These are phyloP conservation scores for Tarenaya hassleriana DNA, from an alignment of 345 rosid genomes.

Conservation along the genomic window DNA sequence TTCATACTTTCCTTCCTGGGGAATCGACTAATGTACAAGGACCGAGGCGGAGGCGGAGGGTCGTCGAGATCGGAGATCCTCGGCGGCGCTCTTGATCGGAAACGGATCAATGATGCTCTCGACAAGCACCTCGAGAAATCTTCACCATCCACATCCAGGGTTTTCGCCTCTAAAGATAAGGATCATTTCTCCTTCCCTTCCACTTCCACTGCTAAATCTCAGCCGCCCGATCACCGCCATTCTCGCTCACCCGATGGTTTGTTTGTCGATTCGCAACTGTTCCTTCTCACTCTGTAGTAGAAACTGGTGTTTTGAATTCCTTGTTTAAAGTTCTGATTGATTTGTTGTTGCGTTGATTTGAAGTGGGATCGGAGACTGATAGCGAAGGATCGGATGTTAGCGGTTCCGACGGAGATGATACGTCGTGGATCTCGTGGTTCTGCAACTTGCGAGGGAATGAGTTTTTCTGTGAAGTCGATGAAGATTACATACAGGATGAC, in stretches of 20 bases:
- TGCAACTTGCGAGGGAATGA: conserved; percentile 95
- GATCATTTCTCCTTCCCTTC: conserved; percentile 57
- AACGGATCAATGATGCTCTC: conserved; percentile 82
- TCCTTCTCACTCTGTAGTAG: not conserved
- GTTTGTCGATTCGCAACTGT: not conserved
- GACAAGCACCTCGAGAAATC: conserved; percentile 87
- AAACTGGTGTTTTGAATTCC: not conserved
- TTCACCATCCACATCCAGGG: conserved; percentile 79
- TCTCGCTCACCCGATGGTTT: conserved; percentile 30
- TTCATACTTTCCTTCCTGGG: not conserved
- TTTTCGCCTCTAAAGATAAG: conserved; percentile 51
- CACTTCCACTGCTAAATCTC: conserved; percentile 49
- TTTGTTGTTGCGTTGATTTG: too few species aligned
- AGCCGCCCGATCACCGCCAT: conserved; percentile 43
- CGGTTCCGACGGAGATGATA: conserved; percentile 95
- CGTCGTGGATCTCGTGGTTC: conserved; percentile 99
- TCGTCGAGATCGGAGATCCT: conserved; percentile 23
- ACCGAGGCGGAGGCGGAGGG: conserved; percentile 24
- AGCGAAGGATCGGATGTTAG: conserved; percentile 89
- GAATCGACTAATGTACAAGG: conserved; percentile 45
- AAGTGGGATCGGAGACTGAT: conserved; percentile 78
- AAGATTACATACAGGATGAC: conserved; percentile 96
- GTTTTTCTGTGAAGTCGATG: conserved; percentile 96
- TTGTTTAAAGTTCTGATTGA: not conserved
- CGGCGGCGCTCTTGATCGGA: conserved; percentile 59